These are phyloP conservation scores for Neurospora sp. DNA, from an alignment of 495 filamentous ascomycete genomes.

Conservation along the genomic window DNA sequence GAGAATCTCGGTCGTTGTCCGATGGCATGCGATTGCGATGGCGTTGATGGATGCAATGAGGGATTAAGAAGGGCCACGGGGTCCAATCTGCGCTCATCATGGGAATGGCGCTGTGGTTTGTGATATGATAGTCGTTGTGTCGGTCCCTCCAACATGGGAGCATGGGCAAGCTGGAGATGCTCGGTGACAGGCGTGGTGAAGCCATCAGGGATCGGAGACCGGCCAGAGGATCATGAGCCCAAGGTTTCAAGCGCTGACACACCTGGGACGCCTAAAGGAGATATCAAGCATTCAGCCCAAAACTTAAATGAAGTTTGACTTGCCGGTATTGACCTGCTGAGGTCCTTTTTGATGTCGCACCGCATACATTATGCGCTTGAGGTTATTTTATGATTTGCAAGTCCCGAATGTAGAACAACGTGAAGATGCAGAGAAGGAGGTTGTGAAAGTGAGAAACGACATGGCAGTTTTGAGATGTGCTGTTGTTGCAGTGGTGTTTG, in stretches of 20 bases:
- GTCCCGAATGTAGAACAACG: background rate
- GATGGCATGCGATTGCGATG: background rate
- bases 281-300: background rate
- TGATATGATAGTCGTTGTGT: background rate
- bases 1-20: background rate
- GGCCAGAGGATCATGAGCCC: background rate
- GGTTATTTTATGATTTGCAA: background rate
- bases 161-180: background rate
- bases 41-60: background rate
- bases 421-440: background rate
- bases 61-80: conserved; percentile 4
- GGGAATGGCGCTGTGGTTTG: background rate
- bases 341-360: background rate
- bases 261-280: background rate
- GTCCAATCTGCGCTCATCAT: background rate
- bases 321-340: background rate
- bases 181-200: background rate
- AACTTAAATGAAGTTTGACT: background rate
- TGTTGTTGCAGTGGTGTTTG: background rate
- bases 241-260: background rate
- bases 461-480: background rate
- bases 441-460: background rate
- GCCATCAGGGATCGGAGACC: background rate
- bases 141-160: background rate
- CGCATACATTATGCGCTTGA: background rate